These are phyloP conservation scores for Trichophyton equinum DNA, from an alignment of 2,329 filamentous ascomycete genomes.

Conservation along the genomic window DNA sequence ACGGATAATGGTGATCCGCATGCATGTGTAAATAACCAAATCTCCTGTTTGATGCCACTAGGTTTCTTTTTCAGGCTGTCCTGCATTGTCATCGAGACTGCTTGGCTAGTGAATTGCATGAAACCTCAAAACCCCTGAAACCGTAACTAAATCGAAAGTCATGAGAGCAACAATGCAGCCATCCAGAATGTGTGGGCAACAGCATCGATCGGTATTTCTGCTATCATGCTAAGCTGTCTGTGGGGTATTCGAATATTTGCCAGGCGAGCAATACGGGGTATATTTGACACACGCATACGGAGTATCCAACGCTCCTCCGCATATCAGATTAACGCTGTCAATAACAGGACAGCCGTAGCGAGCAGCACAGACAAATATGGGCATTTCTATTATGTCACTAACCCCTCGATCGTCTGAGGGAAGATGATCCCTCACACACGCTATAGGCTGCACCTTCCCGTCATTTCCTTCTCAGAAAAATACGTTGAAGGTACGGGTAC, in stretches of 20 bases:
- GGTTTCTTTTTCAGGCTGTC: neutral
- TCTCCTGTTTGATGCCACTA: neutral
- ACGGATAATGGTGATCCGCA: neutral
- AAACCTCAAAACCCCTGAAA: neutral
- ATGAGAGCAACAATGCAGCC: neutral
- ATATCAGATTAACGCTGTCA: neutral
- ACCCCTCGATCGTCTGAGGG: neutral
- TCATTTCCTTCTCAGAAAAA: neutral
- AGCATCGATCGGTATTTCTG: neutral
- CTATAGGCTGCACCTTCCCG: neutral
- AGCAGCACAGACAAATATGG: neutral
- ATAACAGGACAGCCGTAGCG: neutral
- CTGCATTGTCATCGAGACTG: neutral
- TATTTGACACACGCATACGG: neutral
- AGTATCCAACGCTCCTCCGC: neutral
- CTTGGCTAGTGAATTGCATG: neutral
- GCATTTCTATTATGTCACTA: neutral
- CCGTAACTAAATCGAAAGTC: too few species aligned
- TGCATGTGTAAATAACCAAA: conserved; percentile 3
- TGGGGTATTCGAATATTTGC: neutral
- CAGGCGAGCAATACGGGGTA: neutral
- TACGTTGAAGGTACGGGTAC: neutral
- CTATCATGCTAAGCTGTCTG: neutral
- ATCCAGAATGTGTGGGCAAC: neutral
- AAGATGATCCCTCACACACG: neutral